Base-by-base conservation (phyloP, 306 rosid genomes). In the Quercus rubra region DNA sequence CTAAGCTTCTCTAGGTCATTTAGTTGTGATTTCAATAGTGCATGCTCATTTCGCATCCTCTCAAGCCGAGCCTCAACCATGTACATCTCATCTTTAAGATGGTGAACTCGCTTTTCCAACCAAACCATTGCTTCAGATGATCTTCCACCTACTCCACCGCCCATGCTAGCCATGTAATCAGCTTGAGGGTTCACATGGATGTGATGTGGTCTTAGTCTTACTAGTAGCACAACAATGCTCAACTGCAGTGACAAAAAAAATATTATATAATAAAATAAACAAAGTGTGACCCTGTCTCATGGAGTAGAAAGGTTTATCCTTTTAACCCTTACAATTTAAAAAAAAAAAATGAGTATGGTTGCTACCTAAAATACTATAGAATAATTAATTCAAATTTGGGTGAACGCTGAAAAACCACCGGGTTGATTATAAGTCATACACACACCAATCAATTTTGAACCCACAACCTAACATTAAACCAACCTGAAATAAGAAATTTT, bases 71-170 rank as follows among this genome's bases (percentile, higher is more conserved):
- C 83, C 84, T 93, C 99, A 52, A 96, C 91, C 93, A 89, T 87
- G 85, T 90, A 83, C 94, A 93, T 93, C 83, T 96, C 98, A 62
- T 96, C 98, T 83, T 96, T 93, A 18, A 96, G 96, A 83, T 88
- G 83, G 88, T 93, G 94, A 70, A 87, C 76, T 82, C 93, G 91
- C 89, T 90, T 91, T 79, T 96, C 99, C 84, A 96, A 38, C 97
- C 98, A 93, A 25, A 86, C 89, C 78, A 85, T 38, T 43, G 85
- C 86, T 61, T 91, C 91, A 9, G 91, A 28, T 19, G 93, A 78
- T 83, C 83, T 89, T 81, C 87, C 88, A 9, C 85, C 79, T 6
- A 74, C 81, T 70, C 80, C 88, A 73, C 78, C 71, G 28, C 87
- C 88, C 57, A 88, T 61, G 80, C 80, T 76, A 74, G 80, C 86